Evolutionary conservation across 2,329 filamentous ascomycete species (phyloP).

Genomic region (Trichoderma arundinaceum): DNA sequence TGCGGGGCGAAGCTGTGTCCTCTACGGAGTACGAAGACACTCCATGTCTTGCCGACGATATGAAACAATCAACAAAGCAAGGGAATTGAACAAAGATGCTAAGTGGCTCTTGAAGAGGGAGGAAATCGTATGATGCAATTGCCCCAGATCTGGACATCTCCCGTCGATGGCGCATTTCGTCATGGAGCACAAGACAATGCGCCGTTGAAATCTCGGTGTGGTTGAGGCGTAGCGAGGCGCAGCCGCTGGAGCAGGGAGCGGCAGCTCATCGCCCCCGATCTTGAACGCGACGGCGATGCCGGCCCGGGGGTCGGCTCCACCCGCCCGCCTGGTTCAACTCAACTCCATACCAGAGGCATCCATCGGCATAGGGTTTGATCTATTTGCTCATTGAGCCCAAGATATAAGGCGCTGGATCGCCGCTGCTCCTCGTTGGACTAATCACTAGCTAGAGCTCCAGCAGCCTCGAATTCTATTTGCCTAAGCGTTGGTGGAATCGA

Average conservation of each 20-base stretch:
- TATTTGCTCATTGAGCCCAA: background rate
- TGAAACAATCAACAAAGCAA: background rate
- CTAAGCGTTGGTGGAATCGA: background rate
- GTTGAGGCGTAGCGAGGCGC: constrained; percentile 25
- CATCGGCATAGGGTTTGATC: background rate
- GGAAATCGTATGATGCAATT: constrained; percentile 15
- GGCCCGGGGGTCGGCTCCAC: constrained; percentile 15
- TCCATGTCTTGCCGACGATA: background rate
- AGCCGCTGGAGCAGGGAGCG: constrained; percentile 14
- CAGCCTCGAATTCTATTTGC: background rate
- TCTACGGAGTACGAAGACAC: too few species aligned
- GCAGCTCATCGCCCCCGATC: constrained; percentile 16
- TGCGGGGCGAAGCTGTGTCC: background rate
- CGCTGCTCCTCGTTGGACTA: background rate
- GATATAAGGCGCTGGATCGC: background rate
- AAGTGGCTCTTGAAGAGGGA: background rate
- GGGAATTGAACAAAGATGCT: background rate
- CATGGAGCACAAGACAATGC: constrained; percentile 4
- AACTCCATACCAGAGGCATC: constrained; percentile 17
- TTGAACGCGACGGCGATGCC: constrained; percentile 21
- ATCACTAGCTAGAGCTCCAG: background rate
- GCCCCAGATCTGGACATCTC: constrained; percentile 3
- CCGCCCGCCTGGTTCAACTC: background rate
- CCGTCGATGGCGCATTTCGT: constrained; percentile 9
- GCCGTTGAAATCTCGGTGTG: constrained; percentile 19